Evolutionary conservation across 495 filamentous ascomycete genomes (phyloP).

Genomic region (Annulohypoxylon nitens): DNA sequence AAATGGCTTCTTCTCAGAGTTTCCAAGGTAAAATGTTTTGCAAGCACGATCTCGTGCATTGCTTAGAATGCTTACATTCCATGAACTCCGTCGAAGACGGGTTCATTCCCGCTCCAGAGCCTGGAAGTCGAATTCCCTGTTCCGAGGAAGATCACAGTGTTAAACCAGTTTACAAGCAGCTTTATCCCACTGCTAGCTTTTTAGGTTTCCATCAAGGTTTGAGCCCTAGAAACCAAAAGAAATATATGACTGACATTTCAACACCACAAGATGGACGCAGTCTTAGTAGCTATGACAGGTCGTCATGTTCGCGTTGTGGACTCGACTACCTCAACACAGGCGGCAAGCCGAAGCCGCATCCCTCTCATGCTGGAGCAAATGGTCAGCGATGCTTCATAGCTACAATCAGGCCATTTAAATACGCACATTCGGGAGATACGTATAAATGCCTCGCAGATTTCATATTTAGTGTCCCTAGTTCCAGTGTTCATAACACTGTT

Average conservation of each 20-base stretch:
- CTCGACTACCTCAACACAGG: constrained; percentile 1
- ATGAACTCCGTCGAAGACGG: constrained; percentile 5
- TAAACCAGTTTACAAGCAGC: constrained; percentile 16
- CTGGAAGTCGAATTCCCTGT: background rate
- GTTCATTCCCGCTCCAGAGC: background rate
- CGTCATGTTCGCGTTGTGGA: background rate
- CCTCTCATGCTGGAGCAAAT: constrained; percentile 25
- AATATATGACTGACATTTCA: background rate
- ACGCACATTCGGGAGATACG: background rate
- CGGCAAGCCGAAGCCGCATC: background rate
- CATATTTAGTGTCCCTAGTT: background rate
- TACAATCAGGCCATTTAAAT: background rate
- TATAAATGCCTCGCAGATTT: constrained; percentile 2
- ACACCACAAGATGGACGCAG: background rate
- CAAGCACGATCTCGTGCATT: constrained; percentile 19
- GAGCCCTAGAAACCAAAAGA: constrained; percentile 8
- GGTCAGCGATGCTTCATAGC: constrained; percentile 23
- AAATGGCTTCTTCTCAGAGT: background rate
- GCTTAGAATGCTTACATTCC: constrained; percentile 27
- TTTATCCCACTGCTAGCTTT: background rate
- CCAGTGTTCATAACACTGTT: background rate
- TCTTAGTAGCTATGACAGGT: no score
- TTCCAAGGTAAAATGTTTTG: background rate
- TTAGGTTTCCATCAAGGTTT: constrained; percentile 26
- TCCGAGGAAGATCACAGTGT: constrained; percentile 7